Percentiles rank a stretch among this genome's conserved stretches.
These are phyloP conservation scores for Neonectria punicea DNA, from an alignment of 2,329 filamentous ascomycete genomes.

Conservation along the genomic window DNA sequence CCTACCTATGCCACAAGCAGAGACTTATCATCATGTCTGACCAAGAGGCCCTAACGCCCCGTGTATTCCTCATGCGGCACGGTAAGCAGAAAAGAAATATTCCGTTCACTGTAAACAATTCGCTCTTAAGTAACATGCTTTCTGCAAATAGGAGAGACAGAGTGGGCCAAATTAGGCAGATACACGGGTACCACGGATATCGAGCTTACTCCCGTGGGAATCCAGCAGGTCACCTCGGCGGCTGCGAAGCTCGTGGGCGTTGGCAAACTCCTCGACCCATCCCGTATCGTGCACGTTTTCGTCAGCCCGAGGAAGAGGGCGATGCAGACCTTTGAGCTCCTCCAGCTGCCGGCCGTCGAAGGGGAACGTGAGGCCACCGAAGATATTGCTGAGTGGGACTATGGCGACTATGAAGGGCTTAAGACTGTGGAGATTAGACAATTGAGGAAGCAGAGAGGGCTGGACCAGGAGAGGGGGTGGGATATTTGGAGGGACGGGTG, in stretches of 20 bases:
- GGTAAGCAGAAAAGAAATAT: background rate
- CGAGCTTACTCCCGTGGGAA: conserved; percentile 11
- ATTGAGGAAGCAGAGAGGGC: conserved; percentile 56
- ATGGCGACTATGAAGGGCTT: conserved; percentile 71
- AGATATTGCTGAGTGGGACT: conserved; percentile 69
- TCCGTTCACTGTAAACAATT: background rate
- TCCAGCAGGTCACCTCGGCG: conserved; percentile 11
- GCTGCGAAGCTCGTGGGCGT: conserved; percentile 56
- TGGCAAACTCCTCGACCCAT: conserved; percentile 62
- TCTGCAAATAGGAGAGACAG: conserved; percentile 6
- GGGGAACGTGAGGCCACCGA: conserved; percentile 50
- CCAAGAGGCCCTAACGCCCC: background rate
- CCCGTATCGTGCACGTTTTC: conserved; percentile 57
- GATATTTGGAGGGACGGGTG: conserved; percentile 69
- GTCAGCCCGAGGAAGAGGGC: conserved; percentile 62
- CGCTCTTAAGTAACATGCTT: background rate
- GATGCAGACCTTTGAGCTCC: conserved; percentile 58
- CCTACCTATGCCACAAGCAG: background rate
- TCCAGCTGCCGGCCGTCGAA: conserved; percentile 51
- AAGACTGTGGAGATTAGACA: conserved; percentile 60
- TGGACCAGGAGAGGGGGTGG: conserved; percentile 58
- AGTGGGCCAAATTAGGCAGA: conserved; percentile 8
- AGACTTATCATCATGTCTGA: background rate
- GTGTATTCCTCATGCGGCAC: conserved; percentile 4
- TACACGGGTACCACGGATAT: conserved; percentile 20